Percentiles rank a stretch among this genome's conserved stretches.
phyloP scores from a whole-genome alignment of 257 asterid genomes.

The Penstemon davidsonii region DNA sequence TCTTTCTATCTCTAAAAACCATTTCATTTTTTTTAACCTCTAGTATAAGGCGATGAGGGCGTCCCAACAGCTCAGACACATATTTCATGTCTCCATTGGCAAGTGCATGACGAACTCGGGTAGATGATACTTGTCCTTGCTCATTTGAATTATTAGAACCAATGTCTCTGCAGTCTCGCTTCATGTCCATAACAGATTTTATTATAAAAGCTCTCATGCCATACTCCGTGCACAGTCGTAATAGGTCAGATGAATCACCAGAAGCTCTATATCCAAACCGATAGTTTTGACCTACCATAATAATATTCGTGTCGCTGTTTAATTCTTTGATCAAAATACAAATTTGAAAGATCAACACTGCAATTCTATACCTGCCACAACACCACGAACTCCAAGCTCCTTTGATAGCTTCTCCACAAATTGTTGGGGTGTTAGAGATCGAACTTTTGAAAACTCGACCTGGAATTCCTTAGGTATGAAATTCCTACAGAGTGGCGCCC shows the following conservation, averaged over 20 bases:
- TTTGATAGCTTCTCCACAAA: constrained; percentile 75
- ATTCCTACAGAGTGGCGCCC: constrained; percentile 73
- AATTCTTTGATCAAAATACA: constrained; percentile 5
- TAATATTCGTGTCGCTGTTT: constrained; percentile 4
- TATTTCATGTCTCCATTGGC: constrained; percentile 78
- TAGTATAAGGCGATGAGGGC: constrained; percentile 70
- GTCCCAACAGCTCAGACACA: constrained; percentile 82
- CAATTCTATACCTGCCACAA: constrained; percentile 73
- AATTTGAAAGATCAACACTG: constrained; percentile 14
- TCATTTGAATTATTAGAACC: constrained; percentile 50
- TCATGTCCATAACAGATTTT: constrained; percentile 79
- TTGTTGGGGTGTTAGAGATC: constrained; percentile 72
- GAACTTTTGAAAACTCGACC: constrained; percentile 79
- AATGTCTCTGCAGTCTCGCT: constrained; percentile 37
- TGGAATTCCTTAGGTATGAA: constrained; percentile 65
- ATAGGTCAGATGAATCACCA: constrained; percentile 74
- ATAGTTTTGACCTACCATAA: constrained; percentile 74
- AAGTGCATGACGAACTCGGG: constrained; percentile 87
- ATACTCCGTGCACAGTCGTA: constrained; percentile 63
- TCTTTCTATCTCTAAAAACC: constrained; percentile 35
- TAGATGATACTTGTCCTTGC: constrained; percentile 91
- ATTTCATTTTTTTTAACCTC: constrained; percentile 35
- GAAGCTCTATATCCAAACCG: constrained; percentile 89
- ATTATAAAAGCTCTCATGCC: constrained; percentile 72
- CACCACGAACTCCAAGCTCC: constrained; percentile 86